Percentiles rank a stretch among this genome's conserved stretches.
phyloP scores from a whole-genome alignment of 2,329 filamentous ascomycete genomes.

The Stachybotrys chlorohalonatus region DNA sequence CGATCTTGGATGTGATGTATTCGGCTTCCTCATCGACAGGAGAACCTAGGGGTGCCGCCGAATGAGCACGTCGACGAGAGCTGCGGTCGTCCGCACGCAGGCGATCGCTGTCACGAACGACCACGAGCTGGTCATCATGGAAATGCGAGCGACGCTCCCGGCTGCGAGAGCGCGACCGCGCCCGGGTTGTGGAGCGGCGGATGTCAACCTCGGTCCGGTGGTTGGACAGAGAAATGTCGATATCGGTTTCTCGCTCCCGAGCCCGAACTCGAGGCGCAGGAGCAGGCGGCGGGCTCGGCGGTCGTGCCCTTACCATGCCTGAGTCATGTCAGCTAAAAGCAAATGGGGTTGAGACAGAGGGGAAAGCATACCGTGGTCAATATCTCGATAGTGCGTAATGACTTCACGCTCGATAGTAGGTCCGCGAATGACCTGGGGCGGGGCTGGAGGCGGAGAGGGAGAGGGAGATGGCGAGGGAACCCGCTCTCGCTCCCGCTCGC shows the following conservation, averaged over 20 bases:
- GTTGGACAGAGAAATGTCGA: slow-evolving; percentile 49
- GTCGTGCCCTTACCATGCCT: slow-evolving; percentile 37
- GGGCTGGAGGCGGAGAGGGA: slow-evolving; percentile 46
- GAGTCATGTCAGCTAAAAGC: slow-evolving; percentile 5
- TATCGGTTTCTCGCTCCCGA: slow-evolving; percentile 47
- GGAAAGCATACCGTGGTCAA: slow-evolving; percentile 65
- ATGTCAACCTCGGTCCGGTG: slow-evolving; percentile 51
- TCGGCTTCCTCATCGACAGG: slow-evolving; percentile 51
- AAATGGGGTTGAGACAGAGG: background rate
- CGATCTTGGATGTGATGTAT: slow-evolving; percentile 48
- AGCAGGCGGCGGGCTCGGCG: slow-evolving; percentile 29
- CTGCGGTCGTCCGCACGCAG: slow-evolving; percentile 34
- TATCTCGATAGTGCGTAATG: slow-evolving; percentile 79
- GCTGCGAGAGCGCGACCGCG: slow-evolving; percentile 27
- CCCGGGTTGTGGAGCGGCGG: slow-evolving; percentile 25
- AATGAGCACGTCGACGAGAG: slow-evolving; percentile 40
- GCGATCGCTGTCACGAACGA: slow-evolving; percentile 46
- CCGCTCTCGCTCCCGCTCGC: slow-evolving; percentile 30
- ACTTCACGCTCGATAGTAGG: slow-evolving; percentile 82
- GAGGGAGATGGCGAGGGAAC: slow-evolving; percentile 24
- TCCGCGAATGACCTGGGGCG: slow-evolving; percentile 58
- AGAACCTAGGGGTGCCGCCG: slow-evolving; percentile 33
- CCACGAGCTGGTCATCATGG: slow-evolving; percentile 58
- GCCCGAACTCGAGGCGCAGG: slow-evolving; percentile 39
- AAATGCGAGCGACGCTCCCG: slow-evolving; percentile 30